Conservation (phyloP, 768 basidiomycete genomes). For the Paxillus involutus region DNA sequence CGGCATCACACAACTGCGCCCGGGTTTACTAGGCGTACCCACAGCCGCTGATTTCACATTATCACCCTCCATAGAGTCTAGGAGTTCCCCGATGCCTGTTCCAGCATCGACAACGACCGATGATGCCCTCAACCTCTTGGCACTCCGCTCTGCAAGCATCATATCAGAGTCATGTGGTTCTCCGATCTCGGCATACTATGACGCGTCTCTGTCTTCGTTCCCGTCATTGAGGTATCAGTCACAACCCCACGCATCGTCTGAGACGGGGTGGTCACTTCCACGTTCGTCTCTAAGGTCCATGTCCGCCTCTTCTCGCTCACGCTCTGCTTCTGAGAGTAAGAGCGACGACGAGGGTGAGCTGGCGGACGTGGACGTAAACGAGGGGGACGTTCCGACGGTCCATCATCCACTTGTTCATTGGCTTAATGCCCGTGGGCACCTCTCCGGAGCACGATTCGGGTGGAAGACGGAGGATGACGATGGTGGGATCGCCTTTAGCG, state of each 20-base stretch:
- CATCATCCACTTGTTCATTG: slow-evolving; percentile 1
- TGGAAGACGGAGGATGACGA: slow-evolving; percentile 49
- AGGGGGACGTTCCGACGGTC: slow-evolving; percentile 4
- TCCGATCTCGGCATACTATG: slow-evolving; percentile 28
- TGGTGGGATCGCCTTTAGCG: slow-evolving; percentile 37
- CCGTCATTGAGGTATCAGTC: not conserved
- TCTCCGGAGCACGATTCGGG: slow-evolving; percentile 8
- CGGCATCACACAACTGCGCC: slow-evolving; percentile 58
- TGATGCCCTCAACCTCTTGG: slow-evolving; percentile 28
- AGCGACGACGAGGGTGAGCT: slow-evolving; percentile 38
- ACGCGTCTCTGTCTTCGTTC: slow-evolving; percentile 19
- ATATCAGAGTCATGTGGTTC: slow-evolving; percentile 34
- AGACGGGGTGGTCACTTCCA: slow-evolving; percentile 53
- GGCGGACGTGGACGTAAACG: slow-evolving; percentile 21
- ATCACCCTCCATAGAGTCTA: not conserved
- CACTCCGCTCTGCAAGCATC: slow-evolving; percentile 22
- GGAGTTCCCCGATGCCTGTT: slow-evolving; percentile 33
- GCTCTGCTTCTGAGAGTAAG: slow-evolving; percentile 34
- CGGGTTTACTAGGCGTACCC: slow-evolving; percentile 49
- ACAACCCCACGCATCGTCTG: slow-evolving; percentile 21
- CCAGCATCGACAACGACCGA: slow-evolving; percentile 29
- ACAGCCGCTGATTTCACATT: slow-evolving; percentile 13
- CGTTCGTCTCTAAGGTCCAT: slow-evolving; percentile 48
- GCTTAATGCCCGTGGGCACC: not conserved
- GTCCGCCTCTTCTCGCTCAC: slow-evolving; percentile 37